These are phyloP conservation scores for Monocercomonoides exilis DNA, from an alignment of 78 protist species.

Conservation along the genomic window DNA sequence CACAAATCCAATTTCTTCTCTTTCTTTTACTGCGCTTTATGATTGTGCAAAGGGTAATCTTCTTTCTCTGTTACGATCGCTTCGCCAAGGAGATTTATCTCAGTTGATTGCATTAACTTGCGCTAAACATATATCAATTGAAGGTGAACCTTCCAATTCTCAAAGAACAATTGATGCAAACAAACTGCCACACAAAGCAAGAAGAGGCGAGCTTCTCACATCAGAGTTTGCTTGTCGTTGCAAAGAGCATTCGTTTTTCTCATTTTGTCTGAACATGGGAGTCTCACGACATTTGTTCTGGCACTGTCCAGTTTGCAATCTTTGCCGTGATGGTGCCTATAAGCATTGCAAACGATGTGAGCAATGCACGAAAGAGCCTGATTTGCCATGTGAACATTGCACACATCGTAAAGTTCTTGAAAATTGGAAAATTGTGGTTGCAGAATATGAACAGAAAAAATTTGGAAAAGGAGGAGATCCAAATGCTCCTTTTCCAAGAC, in stretches of 20 bases:
- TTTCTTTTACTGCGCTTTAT: neutral
- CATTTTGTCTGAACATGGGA: neutral
- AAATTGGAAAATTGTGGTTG: neutral
- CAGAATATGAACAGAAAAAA: too few relatives aligned
- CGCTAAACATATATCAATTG: neutral
- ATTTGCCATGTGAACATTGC: neutral
- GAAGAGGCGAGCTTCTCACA: neutral
- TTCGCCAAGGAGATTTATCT: neutral
- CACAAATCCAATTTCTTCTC: neutral
- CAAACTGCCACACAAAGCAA: neutral
- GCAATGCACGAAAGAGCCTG: neutral
- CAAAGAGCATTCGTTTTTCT: neutral
- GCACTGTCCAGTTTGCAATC: neutral
- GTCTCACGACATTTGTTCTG: neutral
- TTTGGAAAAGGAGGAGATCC: too few relatives aligned
- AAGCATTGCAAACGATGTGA: neutral
- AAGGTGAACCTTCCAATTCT: neutral
- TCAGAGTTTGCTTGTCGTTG: neutral
- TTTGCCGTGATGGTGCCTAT: neutral
- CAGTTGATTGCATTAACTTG: neutral
- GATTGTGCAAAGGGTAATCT: neutral
- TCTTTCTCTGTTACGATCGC: neutral
- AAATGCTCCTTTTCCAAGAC: too few relatives aligned
- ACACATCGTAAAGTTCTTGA: neutral
- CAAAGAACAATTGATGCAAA: neutral